Percentiles rank a stretch among this genome's conserved stretches.
Evolutionary conservation across 2,329 filamentous ascomycete genomes (phyloP).

Genomic region (Fusarium sp.): DNA sequence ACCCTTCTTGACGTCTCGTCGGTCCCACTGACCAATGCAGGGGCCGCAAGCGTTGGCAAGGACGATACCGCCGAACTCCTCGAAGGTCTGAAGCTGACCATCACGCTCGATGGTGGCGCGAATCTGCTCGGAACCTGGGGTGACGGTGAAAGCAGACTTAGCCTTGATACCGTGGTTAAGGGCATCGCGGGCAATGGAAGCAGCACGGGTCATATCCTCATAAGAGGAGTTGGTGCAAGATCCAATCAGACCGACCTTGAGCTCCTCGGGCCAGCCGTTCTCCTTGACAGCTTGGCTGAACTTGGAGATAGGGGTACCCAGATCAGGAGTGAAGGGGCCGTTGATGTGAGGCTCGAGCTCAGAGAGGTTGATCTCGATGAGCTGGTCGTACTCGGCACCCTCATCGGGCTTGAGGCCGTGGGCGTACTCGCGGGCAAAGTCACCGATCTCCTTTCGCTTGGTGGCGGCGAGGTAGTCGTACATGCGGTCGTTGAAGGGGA

Average conservation of each 20-base stretch:
- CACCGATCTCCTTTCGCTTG: conserved; percentile 89
- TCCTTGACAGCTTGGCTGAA: conserved; percentile 87
- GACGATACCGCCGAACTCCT: conserved; percentile 85
- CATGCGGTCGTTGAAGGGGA: conserved; percentile 99
- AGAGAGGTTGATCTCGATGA: conserved; percentile 91
- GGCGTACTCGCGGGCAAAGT: conserved; percentile 87
- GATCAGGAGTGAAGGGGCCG: conserved; percentile 94
- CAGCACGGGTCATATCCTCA: conserved; percentile 96
- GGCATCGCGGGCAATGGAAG: conserved; percentile 92
- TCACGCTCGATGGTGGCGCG: conserved; percentile 92
- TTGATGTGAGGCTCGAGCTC: conserved; percentile 96
- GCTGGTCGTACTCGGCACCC: conserved; percentile 89
- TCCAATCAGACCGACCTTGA: conserved; percentile 94
- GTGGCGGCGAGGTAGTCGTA: conserved; percentile 94
- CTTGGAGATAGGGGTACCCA: conserved; percentile 89
- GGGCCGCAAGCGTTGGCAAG: conserved; percentile 95
- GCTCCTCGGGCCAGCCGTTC: conserved; percentile 89
- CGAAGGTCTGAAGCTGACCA: conserved; percentile 85
- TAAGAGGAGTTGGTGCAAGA: conserved; percentile 99
- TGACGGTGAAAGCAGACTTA: conserved; percentile 92
- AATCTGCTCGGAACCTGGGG: conserved; percentile 96
- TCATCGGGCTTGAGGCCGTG: conserved; percentile 88
- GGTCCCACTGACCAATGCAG: conserved; percentile 96
- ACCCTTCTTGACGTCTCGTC: conserved; percentile 93
- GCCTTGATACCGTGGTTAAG: conserved; percentile 89